A percentile compares a stretch with the other conserved stretches of the same genome.
phyloP scores from a whole-genome alignment of 2,329 filamentous ascomycete species.

The Pleomassaria siparia region DNA sequence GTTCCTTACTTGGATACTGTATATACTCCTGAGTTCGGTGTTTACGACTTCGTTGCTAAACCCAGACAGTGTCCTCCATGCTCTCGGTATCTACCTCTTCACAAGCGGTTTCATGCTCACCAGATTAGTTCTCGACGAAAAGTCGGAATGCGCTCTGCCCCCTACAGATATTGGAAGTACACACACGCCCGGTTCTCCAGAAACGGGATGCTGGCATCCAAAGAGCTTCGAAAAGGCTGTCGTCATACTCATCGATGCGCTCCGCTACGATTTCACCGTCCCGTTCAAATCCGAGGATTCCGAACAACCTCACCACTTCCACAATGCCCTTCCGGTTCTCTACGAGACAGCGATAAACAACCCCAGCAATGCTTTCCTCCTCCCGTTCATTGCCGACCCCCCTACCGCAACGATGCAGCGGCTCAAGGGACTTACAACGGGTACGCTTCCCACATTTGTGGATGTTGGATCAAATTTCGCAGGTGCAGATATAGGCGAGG shows the following conservation, averaged over 20 bases:
- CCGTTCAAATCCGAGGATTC: constrained; percentile 63
- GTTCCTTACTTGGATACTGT: constrained; percentile 71
- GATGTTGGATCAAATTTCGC: constrained; percentile 95
- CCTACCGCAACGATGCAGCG: constrained; percentile 91
- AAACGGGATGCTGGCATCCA: constrained; percentile 90
- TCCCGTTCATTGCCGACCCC: constrained; percentile 95
- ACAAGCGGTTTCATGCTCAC: constrained; percentile 94
- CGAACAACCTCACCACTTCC: constrained; percentile 65
- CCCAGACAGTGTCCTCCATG: constrained; percentile 64
- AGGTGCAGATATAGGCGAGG: constrained; percentile 92
- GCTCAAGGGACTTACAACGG: constrained; percentile 91
- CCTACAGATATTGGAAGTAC: constrained; percentile 58
- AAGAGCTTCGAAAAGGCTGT: constrained; percentile 92
- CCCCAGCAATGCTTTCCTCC: constrained; percentile 82
- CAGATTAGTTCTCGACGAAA: constrained; percentile 75
- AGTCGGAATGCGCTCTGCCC: constrained; percentile 73
- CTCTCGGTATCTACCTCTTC: constrained; percentile 84
- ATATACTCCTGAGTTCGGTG: constrained; percentile 14
- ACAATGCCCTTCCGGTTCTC: constrained; percentile 84
- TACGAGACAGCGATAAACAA: constrained; percentile 76
- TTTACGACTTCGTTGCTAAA: not conserved
- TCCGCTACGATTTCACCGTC: constrained; percentile 95
- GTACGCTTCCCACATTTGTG: constrained; percentile 90
- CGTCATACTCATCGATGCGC: constrained; percentile 85
- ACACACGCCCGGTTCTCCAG: constrained; percentile 43